These are phyloP conservation scores for Fusarium circinatum DNA, from an alignment of 2,329 filamentous ascomycete genomes.

Conservation along the genomic window DNA sequence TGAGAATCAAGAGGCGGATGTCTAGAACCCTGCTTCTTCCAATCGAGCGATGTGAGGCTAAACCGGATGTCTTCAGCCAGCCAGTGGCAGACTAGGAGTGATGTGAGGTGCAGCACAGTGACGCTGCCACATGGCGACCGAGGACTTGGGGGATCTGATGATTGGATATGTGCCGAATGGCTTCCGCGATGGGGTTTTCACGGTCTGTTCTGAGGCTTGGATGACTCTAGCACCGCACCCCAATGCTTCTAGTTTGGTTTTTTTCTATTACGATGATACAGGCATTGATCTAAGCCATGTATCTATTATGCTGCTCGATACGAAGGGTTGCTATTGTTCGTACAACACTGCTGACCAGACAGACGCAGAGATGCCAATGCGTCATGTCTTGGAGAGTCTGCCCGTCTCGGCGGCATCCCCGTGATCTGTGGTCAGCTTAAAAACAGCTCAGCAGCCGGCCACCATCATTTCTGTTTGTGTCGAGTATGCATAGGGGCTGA, in stretches of 20 bases:
- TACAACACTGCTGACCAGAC: conserved; percentile 33
- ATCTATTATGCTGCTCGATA: conserved; percentile 4
- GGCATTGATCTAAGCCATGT: conserved; percentile 7
- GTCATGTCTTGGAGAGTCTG: conserved; percentile 26
- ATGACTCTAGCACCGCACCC: conserved; percentile 5
- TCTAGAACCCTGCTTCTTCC: conserved; percentile 12
- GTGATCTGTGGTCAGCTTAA: conserved; percentile 42
- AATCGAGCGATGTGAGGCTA: conserved; percentile 31
- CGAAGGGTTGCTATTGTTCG: conserved; percentile 19
- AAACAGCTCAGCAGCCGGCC: conserved; percentile 41
- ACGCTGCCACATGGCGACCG: conserved; percentile 41
- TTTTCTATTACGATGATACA: background rate
- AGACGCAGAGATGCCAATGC: background rate
- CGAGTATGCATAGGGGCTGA: conserved; percentile 17
- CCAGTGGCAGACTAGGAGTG: conserved; percentile 1
- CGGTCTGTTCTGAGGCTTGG: background rate
- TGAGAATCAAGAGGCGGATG: background rate
- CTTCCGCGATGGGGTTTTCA: conserved; percentile 3
- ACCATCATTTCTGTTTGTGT: conserved; percentile 19
- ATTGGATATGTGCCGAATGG: conserved; percentile 27
- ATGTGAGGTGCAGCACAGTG: conserved; percentile 29
- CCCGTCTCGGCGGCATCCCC: conserved; percentile 32
- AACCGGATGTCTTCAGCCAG: conserved; percentile 15
- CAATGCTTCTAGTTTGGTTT: background rate
- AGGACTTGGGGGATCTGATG: conserved; percentile 24